These are phyloP conservation scores for Arxiozyma bovina DNA, from an alignment of 1,139 yeast species.

Conservation along the genomic window DNA sequence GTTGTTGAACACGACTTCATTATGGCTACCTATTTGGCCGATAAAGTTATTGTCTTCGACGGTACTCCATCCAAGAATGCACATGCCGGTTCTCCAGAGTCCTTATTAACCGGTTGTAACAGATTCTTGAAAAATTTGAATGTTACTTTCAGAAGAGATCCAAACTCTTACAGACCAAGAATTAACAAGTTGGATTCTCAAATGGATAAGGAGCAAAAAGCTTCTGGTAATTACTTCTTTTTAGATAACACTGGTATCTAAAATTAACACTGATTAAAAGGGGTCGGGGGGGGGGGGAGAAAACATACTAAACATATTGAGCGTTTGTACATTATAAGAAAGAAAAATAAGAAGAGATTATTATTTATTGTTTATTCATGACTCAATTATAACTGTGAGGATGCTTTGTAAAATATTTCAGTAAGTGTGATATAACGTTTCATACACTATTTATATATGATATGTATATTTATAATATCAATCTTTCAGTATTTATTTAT, in stretches of 20 bases:
- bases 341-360: too few relatives aligned
- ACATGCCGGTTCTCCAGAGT: constrained; percentile 78
- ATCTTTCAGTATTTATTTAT: neutral
- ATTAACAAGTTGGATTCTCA: constrained; percentile 94
- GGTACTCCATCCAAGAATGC: constrained; percentile 86
- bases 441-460: neutral
- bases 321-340: neutral
- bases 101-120: constrained; percentile 93
- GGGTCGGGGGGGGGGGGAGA: too few relatives aligned
- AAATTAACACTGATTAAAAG: constrained; percentile 2
- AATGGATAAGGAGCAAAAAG: constrained; percentile 96
- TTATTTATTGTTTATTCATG: neutral
- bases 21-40: constrained; percentile 98
- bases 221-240: constrained; percentile 88
- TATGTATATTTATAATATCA: neutral
- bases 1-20: constrained; percentile 99
- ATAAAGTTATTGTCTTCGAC: constrained; percentile 94
- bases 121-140: constrained; percentile 91
- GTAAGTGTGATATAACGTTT: too few relatives aligned
- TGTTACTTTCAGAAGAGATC: constrained; percentile 98
- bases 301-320: too few relatives aligned
- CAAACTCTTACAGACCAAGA: constrained; percentile 95
- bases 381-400: too few relatives aligned
- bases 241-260: constrained; percentile 52
- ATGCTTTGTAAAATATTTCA: too few relatives aligned